Evolutionary conservation across 2,329 filamentous ascomycete species (phyloP), one percentile per base, ranked within the genome.

Genomic region (Sarocladium oryzae): DNA sequence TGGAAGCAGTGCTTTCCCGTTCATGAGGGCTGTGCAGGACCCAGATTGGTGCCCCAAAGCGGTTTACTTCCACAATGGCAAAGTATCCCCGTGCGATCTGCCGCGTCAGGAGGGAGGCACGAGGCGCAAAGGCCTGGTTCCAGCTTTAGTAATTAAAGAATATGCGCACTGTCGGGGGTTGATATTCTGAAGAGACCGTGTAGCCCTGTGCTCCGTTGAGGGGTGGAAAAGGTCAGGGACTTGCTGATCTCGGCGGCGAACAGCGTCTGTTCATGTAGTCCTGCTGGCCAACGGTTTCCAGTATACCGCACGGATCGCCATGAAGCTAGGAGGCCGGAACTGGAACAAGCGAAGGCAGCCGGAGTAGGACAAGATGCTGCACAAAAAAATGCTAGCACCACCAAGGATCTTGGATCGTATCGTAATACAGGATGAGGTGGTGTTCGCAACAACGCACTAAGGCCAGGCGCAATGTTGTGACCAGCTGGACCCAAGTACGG

Each of bases 361-460:
- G 64, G 56, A 58, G 74, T 77, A 63, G 67, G 71, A 77, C 75
- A 70, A 71, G 71, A 72, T 72, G 70, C 69, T 73, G 71, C 70
- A 72, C 68, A 64, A 73, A 64, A 73, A 74, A 68, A 72, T 72
- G 76, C 73, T 71, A 61, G 66, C 63, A 69, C 51, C 63, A 70
- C 24, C 43, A 68, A 67, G 68, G 66, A 69, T 65, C 66, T 69
- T 68, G 66, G 64, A 65, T 63, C 62, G 33, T 36, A 49, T 63
- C 66, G 74, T 76, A 62, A 69, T 70, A 78, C 75, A 63, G 64
- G 69, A 74, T 74, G 68, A 69, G 68, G 71, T 67, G 68, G 66
- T 73, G 70, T 26, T 37, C 20, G 30, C 24, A 24, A 26, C 11
- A 49, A 36, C 16, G 30, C 32, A 32, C 20, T 20, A 36, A 37